Conservation (phyloP, 2,329 filamentous ascomycete species). For the Fusarium poae region DNA sequence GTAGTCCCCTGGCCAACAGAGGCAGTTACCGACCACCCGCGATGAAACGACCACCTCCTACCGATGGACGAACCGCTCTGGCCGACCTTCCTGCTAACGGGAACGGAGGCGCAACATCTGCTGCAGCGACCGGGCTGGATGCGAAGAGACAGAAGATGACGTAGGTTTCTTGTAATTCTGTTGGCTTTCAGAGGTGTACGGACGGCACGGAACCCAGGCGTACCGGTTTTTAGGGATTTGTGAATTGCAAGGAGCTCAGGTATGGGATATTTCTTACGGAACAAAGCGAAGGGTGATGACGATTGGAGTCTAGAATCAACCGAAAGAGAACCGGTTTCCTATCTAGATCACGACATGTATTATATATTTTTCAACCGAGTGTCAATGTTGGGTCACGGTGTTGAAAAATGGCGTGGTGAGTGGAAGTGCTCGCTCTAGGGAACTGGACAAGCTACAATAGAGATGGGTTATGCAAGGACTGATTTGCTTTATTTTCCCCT, state of each 20-base stretch:
- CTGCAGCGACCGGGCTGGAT: conserved; percentile 55
- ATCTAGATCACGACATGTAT: conserved; percentile 18
- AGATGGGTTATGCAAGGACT: neutral
- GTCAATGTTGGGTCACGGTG: neutral
- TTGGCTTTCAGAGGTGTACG: conserved; percentile 3
- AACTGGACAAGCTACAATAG: neutral
- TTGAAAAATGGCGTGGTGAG: neutral
- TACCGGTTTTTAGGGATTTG: conserved; percentile 23
- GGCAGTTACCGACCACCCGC: conserved; percentile 71
- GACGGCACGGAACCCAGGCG: conserved; percentile 37
- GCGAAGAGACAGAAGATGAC: conserved; percentile 66
- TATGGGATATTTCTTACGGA: conserved; percentile 34
- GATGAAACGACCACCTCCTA: conserved; percentile 65
- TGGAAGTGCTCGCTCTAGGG: neutral
- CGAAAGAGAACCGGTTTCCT: conserved; percentile 3
- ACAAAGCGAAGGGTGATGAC: conserved; percentile 19
- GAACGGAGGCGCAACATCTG: conserved; percentile 40
- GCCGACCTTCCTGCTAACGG: conserved; percentile 65
- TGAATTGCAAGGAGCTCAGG: conserved; percentile 40
- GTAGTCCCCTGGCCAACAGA: conserved; percentile 70
- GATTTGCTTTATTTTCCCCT: neutral
- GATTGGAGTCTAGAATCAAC: conserved; percentile 15
- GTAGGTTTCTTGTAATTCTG: conserved; percentile 39
- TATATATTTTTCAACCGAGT: neutral
- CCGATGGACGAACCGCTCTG: conserved; percentile 60